phyloP scores from a whole-genome alignment of 306 rosid species.

The Castanea mollissima region DNA sequence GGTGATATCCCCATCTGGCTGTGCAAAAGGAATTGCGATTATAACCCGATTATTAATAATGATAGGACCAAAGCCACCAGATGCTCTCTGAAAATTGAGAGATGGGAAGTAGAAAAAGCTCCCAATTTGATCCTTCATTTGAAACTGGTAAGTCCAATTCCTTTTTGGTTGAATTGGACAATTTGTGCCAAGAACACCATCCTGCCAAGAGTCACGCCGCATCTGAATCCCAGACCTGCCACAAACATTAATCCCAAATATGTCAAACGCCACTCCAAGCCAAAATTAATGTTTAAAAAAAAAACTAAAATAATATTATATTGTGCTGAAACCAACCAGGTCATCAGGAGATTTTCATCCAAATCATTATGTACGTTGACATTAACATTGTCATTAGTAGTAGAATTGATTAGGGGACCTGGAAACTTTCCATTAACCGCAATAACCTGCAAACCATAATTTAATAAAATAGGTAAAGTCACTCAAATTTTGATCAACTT shows the following conservation, averaged over 20 bases:
- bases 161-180: slow-evolving; percentile 85
- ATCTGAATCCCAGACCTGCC: slow-evolving; percentile 81
- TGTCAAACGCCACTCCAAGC: background rate
- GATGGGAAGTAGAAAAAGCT: slow-evolving; percentile 92
- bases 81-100: slow-evolving; percentile 68
- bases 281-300: background rate
- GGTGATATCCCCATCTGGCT: slow-evolving; percentile 71
- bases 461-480: background rate
- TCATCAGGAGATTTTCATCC: slow-evolving; percentile 70
- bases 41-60: slow-evolving; percentile 54
- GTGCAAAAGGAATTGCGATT: slow-evolving; percentile 60
- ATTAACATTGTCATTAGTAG: slow-evolving; percentile 68
- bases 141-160: slow-evolving; percentile 94
- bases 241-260: slow-evolving; percentile 15
- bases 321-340: slow-evolving; percentile 56
- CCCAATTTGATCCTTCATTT: slow-evolving; percentile 96
- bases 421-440: slow-evolving; percentile 73
- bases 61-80: slow-evolving; percentile 89
- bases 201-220: slow-evolving; percentile 85
- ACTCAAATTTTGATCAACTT: background rate
- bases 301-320: background rate
- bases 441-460: slow-evolving; percentile 58
- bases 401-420: slow-evolving; percentile 67
- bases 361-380: slow-evolving; percentile 66
- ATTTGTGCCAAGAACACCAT: slow-evolving; percentile 84